Evolutionary conservation across 805 yeast genomes (phyloP).

Genomic region (Saccharomycopsis sp.): DNA sequence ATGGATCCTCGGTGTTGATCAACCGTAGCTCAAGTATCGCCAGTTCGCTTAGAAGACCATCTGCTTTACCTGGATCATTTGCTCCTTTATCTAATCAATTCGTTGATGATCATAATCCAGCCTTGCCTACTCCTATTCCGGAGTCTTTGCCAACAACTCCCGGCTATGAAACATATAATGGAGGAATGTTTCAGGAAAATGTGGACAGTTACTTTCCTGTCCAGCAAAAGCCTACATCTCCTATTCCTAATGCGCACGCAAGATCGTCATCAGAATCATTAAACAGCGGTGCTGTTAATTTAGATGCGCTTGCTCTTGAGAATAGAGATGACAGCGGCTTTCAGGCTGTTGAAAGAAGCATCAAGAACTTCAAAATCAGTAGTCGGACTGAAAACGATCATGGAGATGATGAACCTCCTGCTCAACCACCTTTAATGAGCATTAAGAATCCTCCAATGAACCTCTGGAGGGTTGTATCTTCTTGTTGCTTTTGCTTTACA

Average conservation of each 20-base stretch:
- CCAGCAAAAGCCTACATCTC: conserved; percentile 14
- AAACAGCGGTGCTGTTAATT: neutral
- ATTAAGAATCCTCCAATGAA: conserved; percentile 38
- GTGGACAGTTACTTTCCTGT: conserved; percentile 9
- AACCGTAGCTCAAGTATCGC: neutral
- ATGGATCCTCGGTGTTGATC: neutral
- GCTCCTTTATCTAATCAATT: conserved; percentile 1
- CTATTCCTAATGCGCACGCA: neutral
- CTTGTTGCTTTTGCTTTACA: conserved; percentile 35
- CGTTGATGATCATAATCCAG: conserved; percentile 8
- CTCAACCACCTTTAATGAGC: conserved; percentile 30
- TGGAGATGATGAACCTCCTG: conserved; percentile 16
- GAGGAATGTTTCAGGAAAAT: conserved; percentile 18
- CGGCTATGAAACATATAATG: conserved; percentile 29
- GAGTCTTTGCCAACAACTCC: conserved; percentile 39
- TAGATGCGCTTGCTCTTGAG: neutral
- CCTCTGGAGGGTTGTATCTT: conserved; percentile 35
- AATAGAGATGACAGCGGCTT: neutral
- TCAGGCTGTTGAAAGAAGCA: neutral
- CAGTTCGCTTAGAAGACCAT: neutral
- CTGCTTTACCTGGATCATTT: conserved; percentile 8
- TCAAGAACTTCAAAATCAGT: conserved; percentile 10
- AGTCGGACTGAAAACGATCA: neutral
- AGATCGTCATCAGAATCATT: neutral
- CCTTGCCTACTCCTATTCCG: conserved; percentile 33